phyloP scores from a whole-genome alignment of 768 basidiomycete genomes.

The Amyloporia xantha region DNA sequence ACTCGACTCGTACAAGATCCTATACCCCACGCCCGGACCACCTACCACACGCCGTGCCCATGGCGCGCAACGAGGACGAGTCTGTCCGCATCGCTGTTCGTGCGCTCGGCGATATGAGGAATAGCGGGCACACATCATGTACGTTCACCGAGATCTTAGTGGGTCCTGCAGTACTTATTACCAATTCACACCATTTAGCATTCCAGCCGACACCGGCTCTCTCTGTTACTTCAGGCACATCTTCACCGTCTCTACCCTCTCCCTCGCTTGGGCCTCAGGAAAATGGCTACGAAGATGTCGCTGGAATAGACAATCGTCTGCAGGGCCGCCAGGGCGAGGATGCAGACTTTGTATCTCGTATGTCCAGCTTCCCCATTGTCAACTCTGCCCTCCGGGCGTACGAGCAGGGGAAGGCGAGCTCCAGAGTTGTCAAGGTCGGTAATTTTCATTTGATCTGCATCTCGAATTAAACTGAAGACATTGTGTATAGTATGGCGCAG shows the following conservation, averaged over 20 bases:
- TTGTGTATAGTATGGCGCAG: constrained; percentile 67
- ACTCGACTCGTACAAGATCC: not conserved
- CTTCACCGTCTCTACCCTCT: constrained; percentile 25
- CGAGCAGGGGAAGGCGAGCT: constrained; percentile 78
- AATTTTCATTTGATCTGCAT: not conserved
- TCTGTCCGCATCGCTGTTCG: constrained; percentile 72
- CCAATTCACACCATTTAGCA: constrained; percentile 15
- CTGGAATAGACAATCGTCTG: constrained; percentile 6
- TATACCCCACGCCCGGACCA: not conserved
- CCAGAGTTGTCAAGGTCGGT: constrained; percentile 76
- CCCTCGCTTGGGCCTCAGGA: constrained; percentile 10
- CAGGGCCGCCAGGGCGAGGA: constrained; percentile 13
- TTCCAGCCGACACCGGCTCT: constrained; percentile 31
- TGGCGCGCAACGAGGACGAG: constrained; percentile 54
- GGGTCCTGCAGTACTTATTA: constrained; percentile 15
- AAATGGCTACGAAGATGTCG: not conserved
- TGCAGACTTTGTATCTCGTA: constrained; percentile 43
- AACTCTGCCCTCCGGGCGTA: constrained; percentile 67
- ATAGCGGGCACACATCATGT: constrained; percentile 26
- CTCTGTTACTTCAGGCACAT: constrained; percentile 25
- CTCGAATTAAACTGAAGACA: not conserved
- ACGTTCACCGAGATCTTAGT: constrained; percentile 16
- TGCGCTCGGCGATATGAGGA: constrained; percentile 76
- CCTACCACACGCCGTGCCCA: constrained; percentile 1
- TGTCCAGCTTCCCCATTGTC: constrained; percentile 67